Base-by-base conservation (phyloP, 2,329 filamentous ascomycete species). In the Diaporthe australafricana region DNA sequence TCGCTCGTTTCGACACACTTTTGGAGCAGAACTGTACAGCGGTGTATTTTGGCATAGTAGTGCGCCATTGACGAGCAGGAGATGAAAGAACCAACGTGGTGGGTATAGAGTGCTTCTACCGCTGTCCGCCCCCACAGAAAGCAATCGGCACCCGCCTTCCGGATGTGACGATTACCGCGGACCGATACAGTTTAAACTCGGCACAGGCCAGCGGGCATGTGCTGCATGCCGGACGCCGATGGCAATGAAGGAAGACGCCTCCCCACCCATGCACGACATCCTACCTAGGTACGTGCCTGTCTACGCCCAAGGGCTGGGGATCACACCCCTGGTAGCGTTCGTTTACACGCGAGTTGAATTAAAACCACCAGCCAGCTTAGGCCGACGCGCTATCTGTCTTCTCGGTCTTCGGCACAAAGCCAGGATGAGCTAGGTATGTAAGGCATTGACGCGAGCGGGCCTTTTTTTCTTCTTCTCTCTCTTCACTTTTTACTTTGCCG, bases 351-450 rank as follows among this genome's bases (percentile, higher is more conserved):
- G 27, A n/a, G 57, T 47, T 4, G 12, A 17, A 42, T 20, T 14
- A 57, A 14, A n/a, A 42, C 6, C 16, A 27, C 27, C 35, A 20
- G 22, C 55, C 35, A 30, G 22, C 22, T 30, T 27, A 27, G 38
- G 22, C 25, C 25, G 38, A 42, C 16, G 22, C 30, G 5, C 16
- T 3, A 20, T 35, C 9, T 14, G 42, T 6, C 42, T n/a, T 45
- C n/a, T 50, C 60, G 60, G 60, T 42, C 30, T 50, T 50, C 60
- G 60, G 45, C 27, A 30, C 30, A 50, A 65, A 35, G 57, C 27
- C 42, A 42, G 30, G 57, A 20, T 38, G 27, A 38, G 35, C n/a
- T 40, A 40, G 55, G 12, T 57, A 35, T 11, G n/a, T 11, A 50
- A 38, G n/a, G 60, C 60, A 65, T 48, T 65, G 30, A 50, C 60